These are phyloP conservation scores for Hemerocallis citrina DNA, from an alignment of 106 monocot species.

Conservation along the genomic window DNA sequence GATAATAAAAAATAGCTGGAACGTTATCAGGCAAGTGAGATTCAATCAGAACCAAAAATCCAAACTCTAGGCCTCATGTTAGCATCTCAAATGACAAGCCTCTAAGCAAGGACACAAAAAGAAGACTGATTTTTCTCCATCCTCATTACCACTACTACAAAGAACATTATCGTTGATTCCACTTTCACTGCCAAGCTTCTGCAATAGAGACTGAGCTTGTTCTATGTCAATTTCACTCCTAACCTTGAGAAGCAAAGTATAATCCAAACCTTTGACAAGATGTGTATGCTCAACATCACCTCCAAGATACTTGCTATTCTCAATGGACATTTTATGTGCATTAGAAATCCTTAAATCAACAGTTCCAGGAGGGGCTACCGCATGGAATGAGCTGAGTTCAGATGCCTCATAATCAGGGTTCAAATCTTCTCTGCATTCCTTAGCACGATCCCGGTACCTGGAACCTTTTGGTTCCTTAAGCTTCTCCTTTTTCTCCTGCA, in stretches of 20 bases:
- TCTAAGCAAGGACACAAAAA: too few relatives aligned
- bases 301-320: conserved; percentile 99
- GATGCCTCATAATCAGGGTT: conserved; percentile 97
- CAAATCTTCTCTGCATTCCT: conserved; percentile 95
- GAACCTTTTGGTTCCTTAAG: conserved; percentile 71
- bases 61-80: too few relatives aligned
- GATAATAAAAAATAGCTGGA: too few relatives aligned
- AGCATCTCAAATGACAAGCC: too few relatives aligned
- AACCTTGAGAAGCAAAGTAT: conserved; percentile 90
- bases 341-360: conserved; percentile 73
- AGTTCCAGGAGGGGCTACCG: conserved; percentile 92
- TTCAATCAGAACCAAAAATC: too few relatives aligned
- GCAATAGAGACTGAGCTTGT: too few relatives aligned
- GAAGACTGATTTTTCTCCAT: too few relatives aligned
- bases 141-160: too few relatives aligned
- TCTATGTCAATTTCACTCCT: conserved; percentile 94
- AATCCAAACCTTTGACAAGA: conserved; percentile 98
- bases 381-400: conserved; percentile 88
- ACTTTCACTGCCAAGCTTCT: too few relatives aligned
- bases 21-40: too few relatives aligned
- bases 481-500: conserved; percentile 88
- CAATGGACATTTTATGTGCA: conserved; percentile 91
- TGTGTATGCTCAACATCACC: conserved; percentile 98
- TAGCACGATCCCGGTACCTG: conserved; percentile 94
- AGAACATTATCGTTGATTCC: too few relatives aligned